Conservation (phyloP, 2,329 filamentous ascomycete genomes). For the Pezicula neosporulosa region DNA sequence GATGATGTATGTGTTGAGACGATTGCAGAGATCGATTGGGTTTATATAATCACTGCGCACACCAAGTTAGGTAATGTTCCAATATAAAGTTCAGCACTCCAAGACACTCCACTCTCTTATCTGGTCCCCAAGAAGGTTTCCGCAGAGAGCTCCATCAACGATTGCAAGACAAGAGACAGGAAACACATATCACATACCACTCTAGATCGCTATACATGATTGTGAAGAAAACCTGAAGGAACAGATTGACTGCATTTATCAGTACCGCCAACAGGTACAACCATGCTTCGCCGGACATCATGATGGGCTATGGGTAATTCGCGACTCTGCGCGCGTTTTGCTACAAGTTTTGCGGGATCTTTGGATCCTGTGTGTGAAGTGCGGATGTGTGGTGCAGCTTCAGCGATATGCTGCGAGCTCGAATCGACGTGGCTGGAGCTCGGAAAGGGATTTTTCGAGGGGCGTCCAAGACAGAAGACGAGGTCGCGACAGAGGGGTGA, state of each 20-base stretch:
- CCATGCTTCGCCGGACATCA: constrained; percentile 98
- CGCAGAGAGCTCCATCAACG: neutral
- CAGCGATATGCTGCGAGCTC: constrained; percentile 1
- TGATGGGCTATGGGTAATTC: constrained; percentile 29
- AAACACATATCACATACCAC: constrained; percentile 63
- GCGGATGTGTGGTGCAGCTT: constrained; percentile 6
- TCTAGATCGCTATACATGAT: constrained; percentile 99
- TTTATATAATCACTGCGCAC: constrained; percentile 92
- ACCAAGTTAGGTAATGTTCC: constrained; percentile 23
- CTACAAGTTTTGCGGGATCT: neutral
- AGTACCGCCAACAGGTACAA: constrained; percentile 96
- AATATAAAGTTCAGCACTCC: too few species aligned
- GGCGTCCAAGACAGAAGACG: neutral
- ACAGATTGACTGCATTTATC: constrained; percentile 99
- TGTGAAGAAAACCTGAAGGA: constrained; percentile 99
- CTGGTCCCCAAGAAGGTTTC: neutral
- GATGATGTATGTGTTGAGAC: constrained; percentile 98
- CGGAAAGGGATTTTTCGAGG: constrained; percentile 10
- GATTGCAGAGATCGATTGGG: constrained; percentile 99
- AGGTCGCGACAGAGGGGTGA: neutral
- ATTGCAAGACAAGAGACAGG: neutral
- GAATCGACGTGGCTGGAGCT: neutral
- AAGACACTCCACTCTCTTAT: neutral
- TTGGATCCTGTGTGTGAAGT: constrained; percentile 2
- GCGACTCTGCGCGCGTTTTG: constrained; percentile 8